These are phyloP conservation scores for Blastobotrys arbuscula DNA, from an alignment of 1,139 yeast species.

Conservation along the genomic window DNA sequence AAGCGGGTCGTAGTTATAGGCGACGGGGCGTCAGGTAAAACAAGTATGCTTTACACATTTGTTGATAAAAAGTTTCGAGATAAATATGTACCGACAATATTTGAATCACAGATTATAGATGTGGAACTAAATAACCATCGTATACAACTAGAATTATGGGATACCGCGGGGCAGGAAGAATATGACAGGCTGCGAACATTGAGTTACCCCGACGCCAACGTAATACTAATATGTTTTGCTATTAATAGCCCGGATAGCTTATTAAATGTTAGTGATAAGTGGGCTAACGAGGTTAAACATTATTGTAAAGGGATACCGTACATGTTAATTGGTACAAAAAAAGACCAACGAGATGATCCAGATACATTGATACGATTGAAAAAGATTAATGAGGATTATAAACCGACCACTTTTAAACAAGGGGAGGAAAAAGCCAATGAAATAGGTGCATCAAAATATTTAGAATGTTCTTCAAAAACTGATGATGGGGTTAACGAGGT, in stretches of 20 bases:
- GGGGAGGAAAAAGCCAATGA: slow-evolving; percentile 51
- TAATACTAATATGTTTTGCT: slow-evolving; percentile 76
- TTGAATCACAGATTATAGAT: slow-evolving; percentile 80
- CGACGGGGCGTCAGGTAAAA: slow-evolving; percentile 89
- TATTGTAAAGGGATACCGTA: slow-evolving; percentile 85
- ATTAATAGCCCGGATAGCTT: slow-evolving; percentile 76
- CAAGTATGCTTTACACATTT: slow-evolving; percentile 36
- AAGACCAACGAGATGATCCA: slow-evolving; percentile 63
- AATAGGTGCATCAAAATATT: slow-evolving; percentile 62
- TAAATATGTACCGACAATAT: slow-evolving; percentile 83
- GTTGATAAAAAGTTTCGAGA: slow-evolving; percentile 18
- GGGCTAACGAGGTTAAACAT: slow-evolving; percentile 80
- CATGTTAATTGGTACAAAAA: slow-evolving; percentile 72
- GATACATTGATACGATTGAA: slow-evolving; percentile 64
- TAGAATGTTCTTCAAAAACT: slow-evolving; percentile 68
- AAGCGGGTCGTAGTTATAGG: slow-evolving; percentile 73
- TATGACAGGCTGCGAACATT: slow-evolving; percentile 53
- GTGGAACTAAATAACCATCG: slow-evolving; percentile 77
- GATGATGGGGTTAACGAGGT: slow-evolving; percentile 61
- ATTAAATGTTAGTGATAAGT: slow-evolving; percentile 75
- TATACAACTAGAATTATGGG: slow-evolving; percentile 87
- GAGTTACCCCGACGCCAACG: slow-evolving; percentile 82
- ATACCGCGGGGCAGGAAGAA: slow-evolving; percentile 72
- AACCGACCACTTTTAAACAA: slow-evolving; percentile 35
- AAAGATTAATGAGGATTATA: slow-evolving; percentile 61